Evolutionary conservation across 176 grass and related monocot genomes (phyloP), one percentile per base, ranked within the genome.

Genomic region (Triticum turgidum): DNA sequence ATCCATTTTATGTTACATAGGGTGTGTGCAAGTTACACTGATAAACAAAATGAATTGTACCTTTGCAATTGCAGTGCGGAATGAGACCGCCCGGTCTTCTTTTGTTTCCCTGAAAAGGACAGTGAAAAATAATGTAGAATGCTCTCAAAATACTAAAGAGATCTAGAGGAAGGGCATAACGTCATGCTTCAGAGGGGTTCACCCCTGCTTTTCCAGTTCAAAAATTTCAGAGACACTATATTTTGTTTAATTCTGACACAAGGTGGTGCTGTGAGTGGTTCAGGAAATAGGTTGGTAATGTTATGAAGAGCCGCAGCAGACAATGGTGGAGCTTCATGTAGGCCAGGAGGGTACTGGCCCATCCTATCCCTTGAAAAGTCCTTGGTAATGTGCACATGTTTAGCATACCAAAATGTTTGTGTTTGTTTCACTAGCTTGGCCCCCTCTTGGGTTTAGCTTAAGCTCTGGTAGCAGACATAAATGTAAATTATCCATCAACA

Each of bases 51-150:
- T 77, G 18, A 22, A 76, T 74, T 52, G 32, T 66, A 96, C 97
- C 87, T 99, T 99, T 80, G 94, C 97, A 85, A 89, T 92, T 80
- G 92, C 89, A 80, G 97, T 96, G n/a, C 97, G 92, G 77, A 99
- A 99, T 79, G 92, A 90, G 37, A 99, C 70, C 74, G 89, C 71
- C 12, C 83, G 80, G 27, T 96, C 97, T 71, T 96, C 94, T 79
- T 88, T 96, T 73, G 82, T 69, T 83, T 85, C 39, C 82, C 97
- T 98, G 87, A 82, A 13, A 81, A 62, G 34, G 81, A 32, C 78
- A 83, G 15, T 75, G 21, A 73, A 81, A 78, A 75, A 82, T 61
- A 58, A 65, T 62, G 65, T 61, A 69, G 42, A 64, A 75, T 66
- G 22, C 6, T 81, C 29, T 62, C 25, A 81, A 75, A 61, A 5